Evolutionary conservation across 140 eudicot genomes (phyloP), one percentile per base, ranked within the genome.

Genomic region (Bidens hawaiensis): DNA sequence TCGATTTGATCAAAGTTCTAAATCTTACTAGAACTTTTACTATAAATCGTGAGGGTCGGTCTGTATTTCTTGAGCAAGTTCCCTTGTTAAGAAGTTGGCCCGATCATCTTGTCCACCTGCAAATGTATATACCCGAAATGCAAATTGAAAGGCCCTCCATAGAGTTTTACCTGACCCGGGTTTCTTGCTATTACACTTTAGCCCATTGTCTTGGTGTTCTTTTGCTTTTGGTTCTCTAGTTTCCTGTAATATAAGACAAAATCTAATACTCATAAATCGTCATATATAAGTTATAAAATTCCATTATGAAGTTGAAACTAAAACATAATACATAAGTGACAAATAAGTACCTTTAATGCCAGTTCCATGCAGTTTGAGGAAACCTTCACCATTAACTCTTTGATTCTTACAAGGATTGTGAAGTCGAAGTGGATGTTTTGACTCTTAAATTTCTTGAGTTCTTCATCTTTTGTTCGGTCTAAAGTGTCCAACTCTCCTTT

Each of bases 301-400:
- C n/a, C 43, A 42, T 15, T 21, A 15, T 9, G 15, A 33, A 34
- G 40, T 13, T 50, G 51, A 33, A 36, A 12, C 18, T 27, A 6
- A n/a, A n/a, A n/a, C n/a, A n/a, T n/a, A 30, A 28, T 6, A 6
- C 3, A 24, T 0, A 26, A 14, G 13, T 13, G 6, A 53, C 40
- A 25, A 1, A 9, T 6, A 45, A 43, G 24, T 73, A 67, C 97
- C 97, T 78, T 81, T 21, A 89, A 74, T 60, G 87, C 89, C 70
- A 84, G 64, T 73, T 86, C 94, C 97, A 86, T 90, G 76, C 95
- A 83, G 74, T 76, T 70, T 30, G 97, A 85, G 14, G 97, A 86
- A 56, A 79, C 82, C 77, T 83, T 94, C 53, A 83, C 91, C 86
- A 87, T 58, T 19, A 79, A 45, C 68, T 86, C 95, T 56, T 83